These are phyloP conservation scores for Dillenia turbinata DNA, from an alignment of 164 flowering plant genomes.

Conservation along the genomic window DNA sequence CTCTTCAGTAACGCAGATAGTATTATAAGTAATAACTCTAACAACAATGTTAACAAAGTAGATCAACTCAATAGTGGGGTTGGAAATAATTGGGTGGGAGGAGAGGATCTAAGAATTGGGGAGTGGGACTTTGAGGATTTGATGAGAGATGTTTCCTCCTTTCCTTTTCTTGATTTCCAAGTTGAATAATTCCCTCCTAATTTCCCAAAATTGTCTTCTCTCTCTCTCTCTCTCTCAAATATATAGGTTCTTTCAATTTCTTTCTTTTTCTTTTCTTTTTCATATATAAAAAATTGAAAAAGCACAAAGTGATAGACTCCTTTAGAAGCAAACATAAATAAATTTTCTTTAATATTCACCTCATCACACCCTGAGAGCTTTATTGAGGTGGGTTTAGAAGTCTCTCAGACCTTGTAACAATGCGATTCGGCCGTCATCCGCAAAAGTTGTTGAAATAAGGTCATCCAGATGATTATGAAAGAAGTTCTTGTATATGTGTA, in stretches of 20 bases:
- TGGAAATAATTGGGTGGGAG: conserved; percentile 44
- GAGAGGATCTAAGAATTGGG: conserved; percentile 53
- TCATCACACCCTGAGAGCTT: too few relatives aligned
- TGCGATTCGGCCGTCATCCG: not conserved
- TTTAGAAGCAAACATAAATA: not conserved
- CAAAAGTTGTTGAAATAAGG: not conserved
- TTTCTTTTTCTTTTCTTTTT: not conserved
- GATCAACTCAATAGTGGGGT: conserved; percentile 18
- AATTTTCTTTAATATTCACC: not conserved
- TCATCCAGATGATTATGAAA: not conserved
- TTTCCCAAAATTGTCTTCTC: not conserved
- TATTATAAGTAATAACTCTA: conserved; percentile 9
- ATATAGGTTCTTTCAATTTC: not conserved
- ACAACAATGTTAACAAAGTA: conserved; percentile 20
- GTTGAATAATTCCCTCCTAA: conserved; percentile 17
- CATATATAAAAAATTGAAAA: not conserved
- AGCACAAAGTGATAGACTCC: not conserved
- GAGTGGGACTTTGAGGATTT: conserved; percentile 88
- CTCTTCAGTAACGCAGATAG: conserved; percentile 6
- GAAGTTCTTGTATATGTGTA: conserved; percentile 11
- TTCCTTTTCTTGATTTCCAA: conserved; percentile 69
- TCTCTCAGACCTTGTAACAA: not conserved
- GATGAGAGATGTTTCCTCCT: conserved; percentile 67
- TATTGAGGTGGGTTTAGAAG: not conserved
- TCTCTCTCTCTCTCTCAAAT: not conserved